Evolutionary conservation across 2,329 filamentous ascomycete species (phyloP), one percentile per base, ranked within the genome.

Genomic region (Fusarium sp.): DNA sequence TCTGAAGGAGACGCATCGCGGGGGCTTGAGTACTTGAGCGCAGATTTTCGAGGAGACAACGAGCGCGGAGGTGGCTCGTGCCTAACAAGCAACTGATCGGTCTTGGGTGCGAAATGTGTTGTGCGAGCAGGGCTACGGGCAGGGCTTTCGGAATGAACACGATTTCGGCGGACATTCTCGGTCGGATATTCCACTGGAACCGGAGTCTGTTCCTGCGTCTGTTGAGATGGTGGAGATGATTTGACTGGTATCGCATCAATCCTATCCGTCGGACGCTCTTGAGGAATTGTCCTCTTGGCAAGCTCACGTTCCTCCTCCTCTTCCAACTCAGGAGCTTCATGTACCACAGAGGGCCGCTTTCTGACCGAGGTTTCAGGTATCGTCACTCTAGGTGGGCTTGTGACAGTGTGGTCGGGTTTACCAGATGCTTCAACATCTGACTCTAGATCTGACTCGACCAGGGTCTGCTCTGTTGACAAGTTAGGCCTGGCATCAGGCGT

Each of bases 31-130:
- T 89, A 84, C 76, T 94, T 94, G 66, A 94, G 75, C 3, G 92
- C 92, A 2, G 92, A 94, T 76, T 95, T 95, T 45, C 89, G 89
- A 11, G 92, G 92, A 0, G 92, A 94, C 13, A 92, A 82, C 7
- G 92, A 93, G 47, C 92, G 86, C 31, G 88, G 83, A 22, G 91
- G 89, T 7, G 92, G 92, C 55, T 89, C 85, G 74, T 94, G 92
- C 66, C 84, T 89, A 28, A 91, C 82, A 2, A 84, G 80, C 14
- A 89, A 76, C 42, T 81, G 85, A 34, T 88, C 84, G 17, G 87
- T 82, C 9, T 85, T 83, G 11, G 85, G 75, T 2, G 88, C 88
- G 76, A 94, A 94, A 72, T 88, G 91, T 14, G 92, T 88, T 31
- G 86, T 88, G 34, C 91, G 86, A 24, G 83, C 85, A 19, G 91